Conservation (phyloP, 192 early-diverging fungal species). For the Podila verticillata region DNA sequence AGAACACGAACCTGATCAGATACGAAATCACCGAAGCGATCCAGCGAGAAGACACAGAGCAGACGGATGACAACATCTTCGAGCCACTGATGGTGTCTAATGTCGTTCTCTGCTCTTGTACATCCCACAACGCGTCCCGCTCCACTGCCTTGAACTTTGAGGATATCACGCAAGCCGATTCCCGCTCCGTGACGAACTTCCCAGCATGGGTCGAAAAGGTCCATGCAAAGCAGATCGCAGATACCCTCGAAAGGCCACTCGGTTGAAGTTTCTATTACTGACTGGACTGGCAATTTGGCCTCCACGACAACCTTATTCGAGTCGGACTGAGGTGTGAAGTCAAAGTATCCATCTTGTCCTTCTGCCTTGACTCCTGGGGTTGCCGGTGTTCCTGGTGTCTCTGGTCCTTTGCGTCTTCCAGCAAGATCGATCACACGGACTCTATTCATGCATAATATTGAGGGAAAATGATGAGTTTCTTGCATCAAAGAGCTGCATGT, state of each 20-base stretch:
- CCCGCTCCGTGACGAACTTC: slow-evolving; percentile 96
- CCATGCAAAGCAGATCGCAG: slow-evolving; percentile 66
- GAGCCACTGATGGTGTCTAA: slow-evolving; percentile 79
- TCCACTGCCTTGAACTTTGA: slow-evolving; percentile 87
- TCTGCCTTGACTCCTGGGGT: slow-evolving; percentile 20
- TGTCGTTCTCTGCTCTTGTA: slow-evolving; percentile 63
- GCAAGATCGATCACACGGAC: slow-evolving; percentile 58
- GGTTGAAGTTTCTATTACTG: slow-evolving; percentile 41
- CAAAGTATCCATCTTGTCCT: slow-evolving; percentile 56
- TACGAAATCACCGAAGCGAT: slow-evolving; percentile 97
- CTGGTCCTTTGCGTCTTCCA: slow-evolving; percentile 35
- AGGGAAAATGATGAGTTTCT: too few relatives aligned
- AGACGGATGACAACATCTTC: slow-evolving; percentile 91
- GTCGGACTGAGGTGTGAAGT: slow-evolving; percentile 68
- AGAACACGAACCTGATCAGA: slow-evolving; percentile 74
- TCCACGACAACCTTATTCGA: slow-evolving; percentile 76
- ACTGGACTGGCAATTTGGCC: slow-evolving; percentile 62
- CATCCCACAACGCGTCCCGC: slow-evolving; percentile 77
- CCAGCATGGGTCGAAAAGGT: slow-evolving; percentile 81
- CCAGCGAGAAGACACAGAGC: slow-evolving; percentile 93
- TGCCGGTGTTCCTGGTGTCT: slow-evolving; percentile 31
- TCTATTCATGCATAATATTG: slow-evolving; percentile 16
- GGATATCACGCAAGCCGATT: slow-evolving; percentile 88
- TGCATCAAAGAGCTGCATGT: too few relatives aligned
- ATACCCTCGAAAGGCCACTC: slow-evolving; percentile 69